Percentiles rank a stretch among this genome's conserved stretches.
Conservation (phyloP, 129 eudicot species). For the Solidago caesia region DNA sequence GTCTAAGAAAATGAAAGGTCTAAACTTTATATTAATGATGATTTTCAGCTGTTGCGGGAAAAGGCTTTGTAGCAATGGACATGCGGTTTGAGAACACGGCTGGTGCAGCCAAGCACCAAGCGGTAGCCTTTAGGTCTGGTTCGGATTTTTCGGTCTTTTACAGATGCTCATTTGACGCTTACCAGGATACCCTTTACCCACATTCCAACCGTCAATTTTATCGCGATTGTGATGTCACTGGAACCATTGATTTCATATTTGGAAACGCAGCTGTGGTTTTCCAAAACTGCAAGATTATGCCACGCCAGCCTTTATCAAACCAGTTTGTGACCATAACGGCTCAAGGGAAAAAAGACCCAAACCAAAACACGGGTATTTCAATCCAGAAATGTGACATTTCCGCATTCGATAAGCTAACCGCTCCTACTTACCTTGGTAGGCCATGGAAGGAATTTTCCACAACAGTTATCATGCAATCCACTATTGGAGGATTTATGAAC, state of each 20-base stretch:
- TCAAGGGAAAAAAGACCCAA: constrained; percentile 73
- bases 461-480: constrained; percentile 63
- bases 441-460: constrained; percentile 81
- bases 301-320: constrained; percentile 51
- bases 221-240: constrained; percentile 62
- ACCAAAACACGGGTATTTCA: constrained; percentile 66
- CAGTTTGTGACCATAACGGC: constrained; percentile 76
- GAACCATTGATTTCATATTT: constrained; percentile 85
- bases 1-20: background rate
- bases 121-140: constrained; percentile 75
- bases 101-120: constrained; percentile 76
- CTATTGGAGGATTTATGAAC: constrained; percentile 45
- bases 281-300: constrained; percentile 62
- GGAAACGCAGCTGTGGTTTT: constrained; percentile 79
- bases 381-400: constrained; percentile 55
- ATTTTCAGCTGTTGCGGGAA: constrained; percentile 50
- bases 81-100: constrained; percentile 72
- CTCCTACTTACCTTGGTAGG: constrained; percentile 57
- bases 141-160: constrained; percentile 67
- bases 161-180: constrained; percentile 61
- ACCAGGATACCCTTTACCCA: constrained; percentile 79
- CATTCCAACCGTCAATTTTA: constrained; percentile 83
- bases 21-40: constrained; percentile 7
- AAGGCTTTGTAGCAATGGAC: constrained; percentile 63
- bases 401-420: constrained; percentile 35